Conservation (phyloP, 2,329 filamentous ascomycete genomes). For the Lizonia empirigonia region DNA sequence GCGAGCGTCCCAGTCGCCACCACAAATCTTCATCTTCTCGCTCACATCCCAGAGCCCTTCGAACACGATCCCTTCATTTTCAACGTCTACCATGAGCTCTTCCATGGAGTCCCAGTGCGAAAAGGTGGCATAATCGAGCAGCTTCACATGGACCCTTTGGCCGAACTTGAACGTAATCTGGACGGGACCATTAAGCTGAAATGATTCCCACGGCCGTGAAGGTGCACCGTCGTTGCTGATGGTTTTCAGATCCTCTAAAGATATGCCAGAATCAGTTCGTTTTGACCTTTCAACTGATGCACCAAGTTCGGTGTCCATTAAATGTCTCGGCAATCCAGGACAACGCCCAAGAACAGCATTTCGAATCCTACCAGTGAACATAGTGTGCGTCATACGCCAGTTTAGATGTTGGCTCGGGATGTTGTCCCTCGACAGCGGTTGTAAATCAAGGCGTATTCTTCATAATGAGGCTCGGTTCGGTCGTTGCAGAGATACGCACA, state of each 20-base stretch:
- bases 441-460: too few relatives aligned
- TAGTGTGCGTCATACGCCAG: too few relatives aligned
- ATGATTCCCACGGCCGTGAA: neutral
- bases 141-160: constrained; percentile 7
- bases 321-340: too few relatives aligned
- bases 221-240: neutral
- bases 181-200: neutral
- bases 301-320: constrained; percentile 1
- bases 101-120: constrained; percentile 16
- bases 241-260: neutral
- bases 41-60: constrained; percentile 70
- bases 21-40: constrained; percentile 88
- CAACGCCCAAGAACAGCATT: too few relatives aligned
- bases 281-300: neutral
- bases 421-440: too few relatives aligned
- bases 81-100: constrained; percentile 88
- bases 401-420: too few relatives aligned
- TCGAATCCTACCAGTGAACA: too few relatives aligned
- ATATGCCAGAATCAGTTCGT: neutral
- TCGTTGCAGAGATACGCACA: too few relatives aligned
- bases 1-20: constrained; percentile 60
- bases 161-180: constrained; percentile 5
- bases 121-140: constrained; percentile 19
- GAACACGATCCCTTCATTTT: constrained; percentile 88
- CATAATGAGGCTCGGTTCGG: too few relatives aligned